Conservation (phyloP, 139 green algal genomes). For the Marvania coccoides region DNA sequence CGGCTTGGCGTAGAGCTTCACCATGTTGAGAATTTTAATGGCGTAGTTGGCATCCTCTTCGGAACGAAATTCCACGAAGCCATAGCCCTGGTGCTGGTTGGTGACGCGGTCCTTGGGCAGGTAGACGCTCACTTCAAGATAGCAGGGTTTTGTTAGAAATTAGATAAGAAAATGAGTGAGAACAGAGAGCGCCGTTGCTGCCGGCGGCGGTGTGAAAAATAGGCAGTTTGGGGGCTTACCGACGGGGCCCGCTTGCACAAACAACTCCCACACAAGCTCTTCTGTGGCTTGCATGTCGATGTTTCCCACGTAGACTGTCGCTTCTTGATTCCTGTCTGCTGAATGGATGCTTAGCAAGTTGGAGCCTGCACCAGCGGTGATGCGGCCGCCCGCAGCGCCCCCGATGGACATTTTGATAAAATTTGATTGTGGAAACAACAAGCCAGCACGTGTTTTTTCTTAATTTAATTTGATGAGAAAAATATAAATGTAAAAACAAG, state of each 20-base stretch:
- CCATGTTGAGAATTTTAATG: constrained; percentile 95
- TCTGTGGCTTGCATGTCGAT: constrained; percentile 89
- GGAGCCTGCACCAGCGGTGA: constrained; percentile 80
- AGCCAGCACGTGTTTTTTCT: no score
- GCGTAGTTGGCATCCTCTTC: constrained; percentile 96
- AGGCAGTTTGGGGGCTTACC: constrained; percentile 40
- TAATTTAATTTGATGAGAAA: no score
- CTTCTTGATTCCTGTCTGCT: constrained; percentile 83
- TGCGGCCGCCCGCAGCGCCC: constrained; percentile 67
- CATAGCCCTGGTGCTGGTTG: constrained; percentile 92
- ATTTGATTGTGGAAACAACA: no score
- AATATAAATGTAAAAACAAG: no score
- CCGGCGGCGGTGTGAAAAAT: background rate
- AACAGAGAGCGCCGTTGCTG: background rate
- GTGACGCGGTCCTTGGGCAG: constrained; percentile 97
- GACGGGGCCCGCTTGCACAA: constrained; percentile 91
- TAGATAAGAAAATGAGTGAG: background rate
- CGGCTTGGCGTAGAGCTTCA: constrained; percentile 92
- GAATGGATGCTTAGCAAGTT: constrained; percentile 90
- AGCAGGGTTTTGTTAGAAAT: background rate
- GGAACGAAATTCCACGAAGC: constrained; percentile 90
- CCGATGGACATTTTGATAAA: no score
- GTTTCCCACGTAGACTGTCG: constrained; percentile 93
- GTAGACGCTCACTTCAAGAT: constrained; percentile 91
- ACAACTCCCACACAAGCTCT: constrained; percentile 97